Evolutionary conservation across 2,329 filamentous ascomycete genomes (phyloP).

Genomic region (Ploettnerulaceae sp.): DNA sequence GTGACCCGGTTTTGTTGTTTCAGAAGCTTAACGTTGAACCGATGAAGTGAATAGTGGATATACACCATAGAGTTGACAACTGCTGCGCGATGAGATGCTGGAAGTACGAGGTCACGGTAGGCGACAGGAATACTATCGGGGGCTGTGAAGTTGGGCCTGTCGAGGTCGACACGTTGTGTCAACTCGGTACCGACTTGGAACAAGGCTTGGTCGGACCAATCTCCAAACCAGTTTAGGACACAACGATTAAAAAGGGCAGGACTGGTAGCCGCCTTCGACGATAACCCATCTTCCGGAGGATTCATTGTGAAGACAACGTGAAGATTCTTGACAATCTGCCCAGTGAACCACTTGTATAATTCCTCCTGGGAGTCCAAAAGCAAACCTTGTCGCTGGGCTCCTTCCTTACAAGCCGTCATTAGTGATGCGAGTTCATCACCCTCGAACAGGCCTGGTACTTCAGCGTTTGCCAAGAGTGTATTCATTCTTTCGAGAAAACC

Average conservation of each 20-base stretch:
- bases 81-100: conserved; percentile 83
- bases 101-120: conserved; percentile 78
- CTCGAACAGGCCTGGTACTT: conserved; percentile 97
- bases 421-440: conserved; percentile 98
- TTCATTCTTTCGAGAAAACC: conserved; percentile 99
- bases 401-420: conserved; percentile 99
- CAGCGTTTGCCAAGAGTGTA: conserved; percentile 95
- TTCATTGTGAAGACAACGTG: conserved; percentile 99
- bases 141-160: conserved; percentile 77
- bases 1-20: conserved; percentile 92
- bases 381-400: conserved; percentile 89
- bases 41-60: conserved; percentile 89
- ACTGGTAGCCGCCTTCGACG: conserved; percentile 94
- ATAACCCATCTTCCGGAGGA: conserved; percentile 88
- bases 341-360: conserved; percentile 99
- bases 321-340: conserved; percentile 97
- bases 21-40: conserved; percentile 80
- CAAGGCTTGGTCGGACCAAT: conserved; percentile 98
- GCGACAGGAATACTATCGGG: conserved; percentile 91
- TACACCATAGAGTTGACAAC: conserved; percentile 99
- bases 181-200: conserved; percentile 97
- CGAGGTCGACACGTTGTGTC: conserved; percentile 92
- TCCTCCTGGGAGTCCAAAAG: conserved; percentile 97
- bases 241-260: conserved; percentile 99
- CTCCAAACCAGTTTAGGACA: conserved; percentile 98